Evolutionary conservation across 2,329 filamentous ascomycete species (phyloP).

Genomic region (Orbilia ellipsospora): DNA sequence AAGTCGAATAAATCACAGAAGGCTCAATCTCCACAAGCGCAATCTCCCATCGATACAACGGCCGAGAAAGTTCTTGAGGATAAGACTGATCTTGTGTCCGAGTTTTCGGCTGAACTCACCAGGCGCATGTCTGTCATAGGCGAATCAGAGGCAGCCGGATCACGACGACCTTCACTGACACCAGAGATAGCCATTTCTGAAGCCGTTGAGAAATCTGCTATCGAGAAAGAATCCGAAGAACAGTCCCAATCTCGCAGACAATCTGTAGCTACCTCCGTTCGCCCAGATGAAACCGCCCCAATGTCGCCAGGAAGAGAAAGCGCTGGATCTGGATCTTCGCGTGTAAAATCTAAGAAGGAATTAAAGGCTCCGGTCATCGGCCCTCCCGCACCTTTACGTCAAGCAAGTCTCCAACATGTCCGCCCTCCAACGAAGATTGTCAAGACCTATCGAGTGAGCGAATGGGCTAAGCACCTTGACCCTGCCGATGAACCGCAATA

Average conservation of each 20-base stretch:
- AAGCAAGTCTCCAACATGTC: constrained; percentile 46
- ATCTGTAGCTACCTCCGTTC: constrained; percentile 22
- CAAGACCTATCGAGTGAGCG: constrained; percentile 86
- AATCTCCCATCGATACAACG: constrained; percentile 20
- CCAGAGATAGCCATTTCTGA: constrained; percentile 1
- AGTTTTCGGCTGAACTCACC: neutral
- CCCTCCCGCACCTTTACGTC: constrained; percentile 43
- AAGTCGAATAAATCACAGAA: constrained; percentile 23
- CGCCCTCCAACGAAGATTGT: constrained; percentile 74
- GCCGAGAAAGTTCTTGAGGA: constrained; percentile 7
- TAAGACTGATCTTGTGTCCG: constrained; percentile 20
- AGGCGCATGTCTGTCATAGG: neutral
- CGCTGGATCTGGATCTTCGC: neutral
- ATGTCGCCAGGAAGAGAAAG: constrained; percentile 10
- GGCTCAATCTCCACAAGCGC: constrained; percentile 12
- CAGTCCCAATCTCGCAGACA: constrained; percentile 9
- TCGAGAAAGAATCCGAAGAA: constrained; percentile 2
- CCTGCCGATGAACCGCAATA: constrained; percentile 77
- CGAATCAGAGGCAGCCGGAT: constrained; percentile 11
- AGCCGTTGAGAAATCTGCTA: constrained; percentile 9
- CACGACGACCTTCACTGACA: constrained; percentile 21
- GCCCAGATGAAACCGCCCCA: constrained; percentile 18
- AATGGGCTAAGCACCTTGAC: constrained; percentile 92
- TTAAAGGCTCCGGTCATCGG: constrained; percentile 37
- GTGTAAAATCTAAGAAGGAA: constrained; percentile 37